Base-by-base conservation (phyloP, 164 flowering plant genomes). In the Vitis cinerea region DNA sequence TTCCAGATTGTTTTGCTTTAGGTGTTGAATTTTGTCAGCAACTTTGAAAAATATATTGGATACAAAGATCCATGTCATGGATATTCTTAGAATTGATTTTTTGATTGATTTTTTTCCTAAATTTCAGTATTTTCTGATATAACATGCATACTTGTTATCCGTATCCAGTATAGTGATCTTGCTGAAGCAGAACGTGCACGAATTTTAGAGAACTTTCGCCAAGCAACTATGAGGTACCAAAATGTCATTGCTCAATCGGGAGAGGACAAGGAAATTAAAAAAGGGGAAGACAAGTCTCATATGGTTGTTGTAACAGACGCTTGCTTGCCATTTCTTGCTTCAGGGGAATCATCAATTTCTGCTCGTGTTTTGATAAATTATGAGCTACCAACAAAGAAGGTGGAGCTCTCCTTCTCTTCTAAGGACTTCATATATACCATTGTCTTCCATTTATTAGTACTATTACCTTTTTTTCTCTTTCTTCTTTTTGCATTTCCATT, bases 381-480 rank as follows among this genome's bases (percentile, higher is more conserved):
- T 63, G 99, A 90, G 80, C 70, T 96, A 37, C 99, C 99, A 8
- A 51, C 85, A 54, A 96, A 91, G 82, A 93, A 93, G 97, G 99
- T 94, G 60, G 10, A 37, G 23, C 11, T 27, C 44, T 1, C 27
- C 1, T 75, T 13, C 50, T 64, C 66, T 15, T 15, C 23, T 57
- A n/a, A 54, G 17, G 50, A 23, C 27, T 12, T 29, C 31, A 50
- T 50, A 27, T 23, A n/a, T 14, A 11, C 66, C 48, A 29, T 12
- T 10, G 8, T 23, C 44, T 37, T 37, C 44, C 44, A 37, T 3
- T 37, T 37, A 37, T 37, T 37, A 37, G 44, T 37, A 37, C 44
- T 37, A 6, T 37, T 31, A 37, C 7, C 27, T 23, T 23, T 37
- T 37, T 37, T 37, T 37, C 6, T 37, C 44, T 37, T 37, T 37